A percentile compares a stretch with the other conserved stretches of the same genome.
These are phyloP conservation scores for Scutellaria baicalensis DNA, from an alignment of 257 asterid species.

Conservation along the genomic window DNA sequence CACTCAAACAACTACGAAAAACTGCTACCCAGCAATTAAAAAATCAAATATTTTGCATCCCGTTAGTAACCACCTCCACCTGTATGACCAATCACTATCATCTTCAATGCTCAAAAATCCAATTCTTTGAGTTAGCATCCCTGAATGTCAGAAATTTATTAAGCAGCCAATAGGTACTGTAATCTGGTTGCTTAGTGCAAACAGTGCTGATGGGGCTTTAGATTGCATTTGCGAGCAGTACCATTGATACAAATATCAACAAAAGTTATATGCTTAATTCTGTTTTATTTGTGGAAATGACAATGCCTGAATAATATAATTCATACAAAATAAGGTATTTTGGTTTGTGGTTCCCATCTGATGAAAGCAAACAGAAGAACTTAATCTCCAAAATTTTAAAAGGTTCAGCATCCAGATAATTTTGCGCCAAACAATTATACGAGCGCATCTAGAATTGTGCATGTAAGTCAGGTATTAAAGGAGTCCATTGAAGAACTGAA, in stretches of 20 bases:
- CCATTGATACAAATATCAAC: neutral
- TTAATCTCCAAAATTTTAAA: neutral
- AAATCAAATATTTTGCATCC: neutral
- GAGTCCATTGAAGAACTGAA: neutral
- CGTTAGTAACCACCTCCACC: neutral
- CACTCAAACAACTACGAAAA: neutral
- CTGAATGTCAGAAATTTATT: neutral
- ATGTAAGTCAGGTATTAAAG: neutral
- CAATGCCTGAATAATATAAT: neutral
- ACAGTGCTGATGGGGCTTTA: neutral
- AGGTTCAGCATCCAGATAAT: neutral
- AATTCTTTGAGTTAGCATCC: neutral
- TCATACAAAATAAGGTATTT: neutral
- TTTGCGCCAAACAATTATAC: neutral
- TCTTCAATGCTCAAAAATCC: neutral
- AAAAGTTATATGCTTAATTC: neutral
- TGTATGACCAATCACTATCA: neutral
- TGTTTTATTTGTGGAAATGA: neutral
- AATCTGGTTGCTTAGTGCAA: neutral
- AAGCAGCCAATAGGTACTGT: neutral
- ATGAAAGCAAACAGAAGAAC: neutral
- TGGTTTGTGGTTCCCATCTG: neutral
- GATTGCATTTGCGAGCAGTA: neutral
- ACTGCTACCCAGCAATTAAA: neutral
- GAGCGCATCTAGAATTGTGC: neutral